A percentile compares a stretch with the other conserved stretches of the same genome.
phyloP scores from a whole-genome alignment of 306 rosid species.

The Luffa aegyptiaca region DNA sequence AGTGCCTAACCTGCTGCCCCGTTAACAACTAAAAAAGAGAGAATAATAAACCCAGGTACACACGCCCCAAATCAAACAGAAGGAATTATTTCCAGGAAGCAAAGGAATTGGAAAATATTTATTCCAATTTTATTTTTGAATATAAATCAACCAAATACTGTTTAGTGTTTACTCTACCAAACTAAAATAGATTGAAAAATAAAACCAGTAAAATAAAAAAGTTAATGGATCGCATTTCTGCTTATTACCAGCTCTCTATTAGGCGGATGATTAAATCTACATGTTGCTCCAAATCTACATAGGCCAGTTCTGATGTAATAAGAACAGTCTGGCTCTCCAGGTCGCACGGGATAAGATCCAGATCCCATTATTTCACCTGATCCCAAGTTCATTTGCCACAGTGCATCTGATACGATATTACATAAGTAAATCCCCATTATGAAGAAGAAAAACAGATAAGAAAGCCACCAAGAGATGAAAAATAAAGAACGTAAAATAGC shows the following conservation, averaged over 20 bases:
- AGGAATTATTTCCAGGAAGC: neutral
- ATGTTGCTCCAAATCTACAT: slow-evolving; percentile 93
- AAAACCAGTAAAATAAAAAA: neutral
- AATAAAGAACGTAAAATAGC: slow-evolving; percentile 10
- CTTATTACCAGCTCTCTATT: slow-evolving; percentile 77
- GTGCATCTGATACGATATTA: slow-evolving; percentile 58
- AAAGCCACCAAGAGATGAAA: slow-evolving; percentile 1
- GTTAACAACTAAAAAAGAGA: neutral
- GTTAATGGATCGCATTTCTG: neutral
- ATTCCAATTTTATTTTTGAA: neutral
- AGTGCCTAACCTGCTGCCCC: neutral
- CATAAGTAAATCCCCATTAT: slow-evolving; percentile 8
- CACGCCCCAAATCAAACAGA: neutral
- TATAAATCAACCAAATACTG: neutral
- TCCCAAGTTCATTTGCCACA: slow-evolving; percentile 90
- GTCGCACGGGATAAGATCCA: slow-evolving; percentile 86
- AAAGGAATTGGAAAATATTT: neutral
- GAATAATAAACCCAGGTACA: neutral
- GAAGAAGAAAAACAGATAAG: slow-evolving; percentile 11
- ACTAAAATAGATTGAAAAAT: neutral
- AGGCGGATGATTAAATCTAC: slow-evolving; percentile 95
- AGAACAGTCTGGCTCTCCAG: slow-evolving; percentile 92
- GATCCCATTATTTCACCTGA: slow-evolving; percentile 82
- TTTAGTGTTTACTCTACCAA: neutral
- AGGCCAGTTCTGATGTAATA: slow-evolving; percentile 92